Evolutionary conservation across 768 basidiomycete species (phyloP).

Genomic region (Lactifluus pinguis): DNA sequence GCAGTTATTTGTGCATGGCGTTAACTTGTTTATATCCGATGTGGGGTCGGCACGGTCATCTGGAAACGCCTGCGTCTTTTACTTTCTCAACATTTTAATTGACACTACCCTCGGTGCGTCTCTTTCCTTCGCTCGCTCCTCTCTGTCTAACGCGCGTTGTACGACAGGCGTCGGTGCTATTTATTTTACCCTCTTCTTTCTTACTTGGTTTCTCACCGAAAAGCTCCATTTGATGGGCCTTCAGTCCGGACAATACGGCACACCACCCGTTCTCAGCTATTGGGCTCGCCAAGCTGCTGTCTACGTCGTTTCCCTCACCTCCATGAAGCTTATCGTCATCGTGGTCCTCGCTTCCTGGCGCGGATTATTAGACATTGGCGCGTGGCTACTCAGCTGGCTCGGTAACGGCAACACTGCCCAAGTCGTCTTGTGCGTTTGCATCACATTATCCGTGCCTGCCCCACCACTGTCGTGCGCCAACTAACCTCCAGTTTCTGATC

Average conservation of each 20-base stretch:
- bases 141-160: neutral
- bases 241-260: conserved; percentile 82
- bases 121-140: neutral
- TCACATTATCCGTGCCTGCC: neutral
- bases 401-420: conserved; percentile 56
- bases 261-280: conserved; percentile 62
- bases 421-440: conserved; percentile 64
- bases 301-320: conserved; percentile 70
- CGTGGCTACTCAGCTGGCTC: conserved; percentile 79
- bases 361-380: conserved; percentile 64
- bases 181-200: conserved; percentile 57
- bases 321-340: conserved; percentile 91
- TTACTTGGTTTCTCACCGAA: conserved; percentile 57
- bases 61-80: conserved; percentile 83
- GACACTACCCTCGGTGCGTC: conserved; percentile 83
- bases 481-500: neutral
- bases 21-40: conserved; percentile 73
- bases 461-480: neutral
- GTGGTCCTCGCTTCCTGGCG: conserved; percentile 63
- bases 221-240: conserved; percentile 64
- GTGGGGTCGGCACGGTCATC: conserved; percentile 58
- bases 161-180: conserved; percentile 70
- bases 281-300: conserved; percentile 75
- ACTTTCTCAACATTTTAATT: conserved; percentile 87
- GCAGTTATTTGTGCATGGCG: conserved; percentile 70